A percentile compares a stretch with the other conserved stretches of the same genome.
Conservation (phyloP, 768 basidiomycete genomes). For the Coprinopsis sp. region DNA sequence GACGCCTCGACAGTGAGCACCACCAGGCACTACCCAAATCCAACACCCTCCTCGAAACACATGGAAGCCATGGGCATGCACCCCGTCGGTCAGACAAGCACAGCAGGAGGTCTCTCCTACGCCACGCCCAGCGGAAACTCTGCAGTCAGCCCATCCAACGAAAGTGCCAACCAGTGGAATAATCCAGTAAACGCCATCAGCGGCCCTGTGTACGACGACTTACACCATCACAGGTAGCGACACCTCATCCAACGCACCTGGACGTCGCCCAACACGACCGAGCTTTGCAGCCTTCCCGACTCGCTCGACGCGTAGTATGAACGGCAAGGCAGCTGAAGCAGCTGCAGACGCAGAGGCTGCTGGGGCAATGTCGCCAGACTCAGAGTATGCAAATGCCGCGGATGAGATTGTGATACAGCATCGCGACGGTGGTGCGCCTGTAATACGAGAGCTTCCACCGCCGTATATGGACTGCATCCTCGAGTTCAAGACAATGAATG, state of each 20-base stretch:
- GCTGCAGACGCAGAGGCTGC: slow-evolving; percentile 2
- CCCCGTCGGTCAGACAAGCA: not conserved
- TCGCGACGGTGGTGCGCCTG: slow-evolving; percentile 26
- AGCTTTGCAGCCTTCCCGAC: slow-evolving; percentile 15
- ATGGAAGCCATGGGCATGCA: too few relatives aligned
- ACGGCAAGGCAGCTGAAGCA: slow-evolving; percentile 18
- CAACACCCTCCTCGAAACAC: too few relatives aligned
- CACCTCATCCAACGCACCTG: not conserved
- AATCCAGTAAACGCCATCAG: too few relatives aligned
- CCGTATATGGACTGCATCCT: slow-evolving; percentile 34
- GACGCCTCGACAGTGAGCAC: too few relatives aligned
- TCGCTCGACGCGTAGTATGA: slow-evolving; percentile 5
- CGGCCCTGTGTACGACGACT: not conserved
- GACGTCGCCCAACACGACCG: not conserved
- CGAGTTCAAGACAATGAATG: too few relatives aligned
- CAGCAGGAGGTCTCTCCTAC: too few relatives aligned
- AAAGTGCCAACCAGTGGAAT: too few relatives aligned
- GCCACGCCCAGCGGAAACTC: too few relatives aligned
- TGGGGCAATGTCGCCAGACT: slow-evolving; percentile 1
- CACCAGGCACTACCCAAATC: too few relatives aligned
- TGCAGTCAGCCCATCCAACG: too few relatives aligned
- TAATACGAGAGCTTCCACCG: slow-evolving; percentile 37
- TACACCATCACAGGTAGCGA: not conserved
- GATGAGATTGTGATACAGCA: slow-evolving; percentile 38
- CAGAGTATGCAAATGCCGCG: slow-evolving; percentile 5